Base-by-base conservation (phyloP, 352 stramenopile genomes). In the Globisporangium camurandrum region DNA sequence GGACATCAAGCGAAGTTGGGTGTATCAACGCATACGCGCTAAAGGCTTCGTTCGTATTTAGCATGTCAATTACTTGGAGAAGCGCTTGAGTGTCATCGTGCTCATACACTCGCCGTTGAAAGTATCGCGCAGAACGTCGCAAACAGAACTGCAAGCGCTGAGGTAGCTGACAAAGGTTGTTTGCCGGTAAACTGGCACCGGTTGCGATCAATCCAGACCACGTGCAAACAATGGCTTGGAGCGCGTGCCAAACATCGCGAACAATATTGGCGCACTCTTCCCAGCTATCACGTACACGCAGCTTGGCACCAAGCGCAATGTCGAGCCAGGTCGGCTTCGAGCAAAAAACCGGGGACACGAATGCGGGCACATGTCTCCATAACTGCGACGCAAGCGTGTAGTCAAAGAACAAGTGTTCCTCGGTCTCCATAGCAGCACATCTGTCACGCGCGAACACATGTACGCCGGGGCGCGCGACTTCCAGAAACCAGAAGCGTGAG, bases 401-500 rank as follows among this genome's bases (percentile, higher is more conserved):
- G 12, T 57, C 51, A 42, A 39, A 57, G 46, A 57, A 54, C 41
- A 57, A 38, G 39, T 57, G 51, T 26, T 42, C 24, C 23, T 57
- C 43, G 16, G 42, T 54, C 46, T 57, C 51, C 8, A 49, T 44
- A 1, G 37, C 51, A 5, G 43, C 20, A 34, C 51, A 57, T 16
- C 46, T 31, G 33, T 51, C 51, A 16, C 46, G 51, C 7, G 31
- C 46, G 24, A 40, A 57, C 19, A 28, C 14, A 19, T 19, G 26
- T 30, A 58, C 53, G 6, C 28, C n/a, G 8, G 51, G 42, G 26
- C 38, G 31, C 44, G 51, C 24, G 10, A 24, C n/a, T 24, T 51
- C 38, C 27, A 58, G 19, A 23, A 58, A 58, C 51, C 51, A 51
- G 46, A 58, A 58, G 14, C 42, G 41, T 24, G 51, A 58, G 38